Base-by-base conservation (phyloP, 2,329 filamentous ascomycete species). In the Penicillium sp. region DNA sequence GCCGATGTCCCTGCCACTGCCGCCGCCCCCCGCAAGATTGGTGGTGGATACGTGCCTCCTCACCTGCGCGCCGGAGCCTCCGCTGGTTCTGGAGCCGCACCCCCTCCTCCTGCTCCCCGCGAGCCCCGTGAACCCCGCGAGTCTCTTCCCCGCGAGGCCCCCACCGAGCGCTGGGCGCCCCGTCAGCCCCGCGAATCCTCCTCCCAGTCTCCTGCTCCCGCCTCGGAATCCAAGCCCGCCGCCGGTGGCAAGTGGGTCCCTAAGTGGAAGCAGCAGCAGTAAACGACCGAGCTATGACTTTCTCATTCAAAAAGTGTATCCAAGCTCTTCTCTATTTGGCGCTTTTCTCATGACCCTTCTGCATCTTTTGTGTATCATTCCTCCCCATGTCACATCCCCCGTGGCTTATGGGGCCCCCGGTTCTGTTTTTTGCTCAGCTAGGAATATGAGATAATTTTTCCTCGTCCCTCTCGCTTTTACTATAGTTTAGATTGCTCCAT, bases 1-100 rank as follows among this genome's bases (percentile, higher is more conserved):
- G 34, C 32, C 6, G 11, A 6, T 10, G 32, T 10, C 13, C 2
- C 32, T 13, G 32, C 36, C 16, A 5, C 36, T 29, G 44, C 51
- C 19, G 62, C 67, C 51, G 54, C 58, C 27, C 70, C 58, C 26
- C 70, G 72, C 51, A 66, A 60, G 47, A 58, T 66, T 47, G 65
- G 70, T 55, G 62, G 70, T 56, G 71, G 72, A 41, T 74, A 74
- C 47, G 70, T 76, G 30, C 74, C 74, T 27, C 74, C 74, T 62
- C 73, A 75, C 57, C 61, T 72, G 55, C 74, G 74, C 55, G 58
- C 67, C 53, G 69, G 66, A 46, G 65, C 62, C 51, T 32, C 56
- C 43, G 55, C 66, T 52, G 57, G 48, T 56, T 61, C 69, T 51
- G 57, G 65, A 42, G 63, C 69, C 41, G 62, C 64, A 38, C 61